A percentile compares a stretch with the other conserved stretches of the same genome.
Evolutionary conservation across 805 yeast species (phyloP).

Genomic region (Saturnispora sanitii): DNA sequence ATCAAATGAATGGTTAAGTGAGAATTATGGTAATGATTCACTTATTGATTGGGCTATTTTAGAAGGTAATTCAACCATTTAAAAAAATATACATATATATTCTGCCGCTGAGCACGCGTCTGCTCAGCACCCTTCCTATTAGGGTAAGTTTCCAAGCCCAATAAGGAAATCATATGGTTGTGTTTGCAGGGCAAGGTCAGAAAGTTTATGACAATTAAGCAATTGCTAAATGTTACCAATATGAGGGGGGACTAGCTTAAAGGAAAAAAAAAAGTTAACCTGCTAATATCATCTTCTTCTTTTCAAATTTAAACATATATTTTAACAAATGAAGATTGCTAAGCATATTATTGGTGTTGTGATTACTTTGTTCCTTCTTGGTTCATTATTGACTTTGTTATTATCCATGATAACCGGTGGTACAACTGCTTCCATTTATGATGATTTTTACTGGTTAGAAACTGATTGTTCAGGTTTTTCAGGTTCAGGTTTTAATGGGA

Average conservation of each 20-base stretch:
- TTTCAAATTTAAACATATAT: neutral
- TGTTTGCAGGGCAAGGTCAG: too few species aligned
- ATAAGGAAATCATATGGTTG: neutral
- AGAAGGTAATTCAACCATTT: conserved; percentile 6
- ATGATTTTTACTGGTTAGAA: conserved; percentile 67
- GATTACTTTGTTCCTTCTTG: conserved; percentile 13
- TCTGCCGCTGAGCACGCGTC: neutral
- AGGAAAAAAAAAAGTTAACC: too few species aligned
- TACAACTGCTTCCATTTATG: conserved; percentile 37
- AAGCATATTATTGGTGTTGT: conserved; percentile 2
- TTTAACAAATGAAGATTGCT: neutral
- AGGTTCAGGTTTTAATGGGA: conserved; percentile 32
- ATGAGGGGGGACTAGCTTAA: too few species aligned
- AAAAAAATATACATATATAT: neutral
- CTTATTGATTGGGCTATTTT: conserved; percentile 21
- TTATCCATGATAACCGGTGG: conserved; percentile 62
- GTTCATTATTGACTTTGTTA: conserved; percentile 45
- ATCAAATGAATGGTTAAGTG: conserved; percentile 68
- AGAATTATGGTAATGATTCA: conserved; percentile 26
- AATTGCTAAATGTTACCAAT: too few species aligned
- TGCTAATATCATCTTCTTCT: neutral
- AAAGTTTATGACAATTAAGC: too few species aligned
- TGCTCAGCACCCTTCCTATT: conserved; percentile 2
- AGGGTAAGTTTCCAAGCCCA: neutral
- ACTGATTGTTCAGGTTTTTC: conserved; percentile 57